Evolutionary conservation across 495 filamentous ascomycete genomes (phyloP).

Genomic region (Cercophora samala): DNA sequence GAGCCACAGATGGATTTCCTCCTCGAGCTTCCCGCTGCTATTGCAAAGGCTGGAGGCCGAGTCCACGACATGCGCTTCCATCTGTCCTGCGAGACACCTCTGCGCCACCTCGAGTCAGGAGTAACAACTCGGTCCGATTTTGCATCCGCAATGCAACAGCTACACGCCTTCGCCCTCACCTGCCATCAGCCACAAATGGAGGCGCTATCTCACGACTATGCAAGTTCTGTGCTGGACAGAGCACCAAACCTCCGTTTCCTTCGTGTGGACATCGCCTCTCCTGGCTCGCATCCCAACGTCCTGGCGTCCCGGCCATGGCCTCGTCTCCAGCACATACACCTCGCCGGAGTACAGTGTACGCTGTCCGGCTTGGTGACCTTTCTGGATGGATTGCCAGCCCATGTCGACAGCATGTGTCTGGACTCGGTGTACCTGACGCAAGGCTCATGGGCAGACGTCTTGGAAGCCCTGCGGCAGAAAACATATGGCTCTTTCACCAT

Average conservation of each 20-base stretch:
- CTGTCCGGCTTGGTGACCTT: neutral
- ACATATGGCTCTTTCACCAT: neutral
- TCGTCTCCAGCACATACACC: neutral
- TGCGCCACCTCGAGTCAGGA: neutral
- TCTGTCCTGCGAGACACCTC: neutral
- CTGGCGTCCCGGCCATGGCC: neutral
- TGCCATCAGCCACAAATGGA: neutral
- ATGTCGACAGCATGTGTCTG: neutral
- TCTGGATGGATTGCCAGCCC: neutral
- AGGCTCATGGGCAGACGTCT: neutral
- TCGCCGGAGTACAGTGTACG: neutral
- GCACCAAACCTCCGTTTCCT: neutral
- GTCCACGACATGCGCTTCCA: neutral
- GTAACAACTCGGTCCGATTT: neutral
- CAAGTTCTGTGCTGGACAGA: neutral
- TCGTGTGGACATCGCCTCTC: neutral
- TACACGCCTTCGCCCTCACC: neutral
- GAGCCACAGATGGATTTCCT: neutral
- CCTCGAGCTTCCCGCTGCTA: neutral
- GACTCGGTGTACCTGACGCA: neutral
- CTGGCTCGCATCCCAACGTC: neutral
- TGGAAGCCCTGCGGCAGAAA: neutral
- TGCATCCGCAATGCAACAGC: neutral
- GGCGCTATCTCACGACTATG: neutral
- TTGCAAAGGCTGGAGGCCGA: neutral